A percentile compares a stretch with the other conserved stretches of the same genome.
Conservation (phyloP, 805 yeast species). For the Candida nemodendra region DNA sequence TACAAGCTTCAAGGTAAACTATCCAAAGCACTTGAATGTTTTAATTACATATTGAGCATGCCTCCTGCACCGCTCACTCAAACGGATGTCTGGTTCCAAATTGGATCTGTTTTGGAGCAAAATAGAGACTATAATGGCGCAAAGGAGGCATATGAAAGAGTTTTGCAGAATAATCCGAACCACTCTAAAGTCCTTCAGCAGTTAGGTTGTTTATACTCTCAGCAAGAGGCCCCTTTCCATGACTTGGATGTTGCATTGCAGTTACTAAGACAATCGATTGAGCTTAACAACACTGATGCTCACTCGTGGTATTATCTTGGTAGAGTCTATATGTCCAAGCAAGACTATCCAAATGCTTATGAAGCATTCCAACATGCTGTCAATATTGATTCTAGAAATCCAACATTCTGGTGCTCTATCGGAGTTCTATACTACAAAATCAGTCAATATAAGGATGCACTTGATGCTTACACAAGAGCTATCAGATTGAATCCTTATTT, state of each 20-base stretch:
- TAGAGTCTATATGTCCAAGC: constrained; percentile 93
- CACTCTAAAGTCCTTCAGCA: constrained; percentile 97
- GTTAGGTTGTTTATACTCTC: constrained; percentile 90
- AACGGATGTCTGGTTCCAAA: constrained; percentile 98
- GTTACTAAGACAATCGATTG: constrained; percentile 81
- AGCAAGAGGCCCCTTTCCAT: constrained; percentile 63
- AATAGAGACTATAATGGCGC: constrained; percentile 91
- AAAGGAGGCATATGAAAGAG: constrained; percentile 92
- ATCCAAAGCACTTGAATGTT: constrained; percentile 87
- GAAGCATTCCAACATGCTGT: constrained; percentile 99
- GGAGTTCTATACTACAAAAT: constrained; percentile 97
- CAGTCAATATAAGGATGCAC: constrained; percentile 92
- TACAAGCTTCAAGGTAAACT: constrained; percentile 92
- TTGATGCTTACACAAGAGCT: constrained; percentile 97
- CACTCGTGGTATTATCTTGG: constrained; percentile 98
- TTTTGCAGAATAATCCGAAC: constrained; percentile 81
- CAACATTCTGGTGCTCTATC: constrained; percentile 95
- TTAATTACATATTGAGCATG: constrained; percentile 82
- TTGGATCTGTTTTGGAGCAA: constrained; percentile 93
- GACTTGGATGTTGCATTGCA: constrained; percentile 83
- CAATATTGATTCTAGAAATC: constrained; percentile 92
- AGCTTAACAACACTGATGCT: constrained; percentile 87
- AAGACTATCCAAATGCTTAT: constrained; percentile 93
- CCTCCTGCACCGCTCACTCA: constrained; percentile 97
- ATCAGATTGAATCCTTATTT: constrained; percentile 93